Conservation (phyloP, 352 stramenopile genomes). For the Globisporangium cystogenes region DNA sequence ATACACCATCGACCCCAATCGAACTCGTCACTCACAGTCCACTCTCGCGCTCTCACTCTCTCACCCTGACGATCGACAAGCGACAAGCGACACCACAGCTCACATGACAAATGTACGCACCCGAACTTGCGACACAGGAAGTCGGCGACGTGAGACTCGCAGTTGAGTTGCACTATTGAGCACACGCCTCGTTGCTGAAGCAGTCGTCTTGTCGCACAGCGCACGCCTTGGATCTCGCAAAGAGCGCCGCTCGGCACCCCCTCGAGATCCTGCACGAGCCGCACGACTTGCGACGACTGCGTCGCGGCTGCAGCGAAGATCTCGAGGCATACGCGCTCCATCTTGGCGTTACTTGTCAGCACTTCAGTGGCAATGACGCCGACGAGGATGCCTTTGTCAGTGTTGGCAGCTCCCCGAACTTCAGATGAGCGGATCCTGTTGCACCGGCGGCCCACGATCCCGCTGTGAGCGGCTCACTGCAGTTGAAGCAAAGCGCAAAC, state of each 20-base stretch:
- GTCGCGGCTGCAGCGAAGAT: constrained; percentile 29
- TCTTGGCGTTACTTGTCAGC: too few species aligned
- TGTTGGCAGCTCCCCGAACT: too few species aligned
- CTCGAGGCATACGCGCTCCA: constrained; percentile 48
- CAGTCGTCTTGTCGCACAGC: not conserved
- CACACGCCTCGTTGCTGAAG: constrained; percentile 3
- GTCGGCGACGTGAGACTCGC: constrained; percentile 34
- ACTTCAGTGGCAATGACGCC: too few species aligned
- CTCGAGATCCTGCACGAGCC: constrained; percentile 43
- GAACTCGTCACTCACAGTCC: too few species aligned
- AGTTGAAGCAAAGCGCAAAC: too few species aligned
- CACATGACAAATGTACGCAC: too few species aligned
- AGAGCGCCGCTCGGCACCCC: constrained; percentile 34
- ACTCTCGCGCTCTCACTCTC: not conserved
- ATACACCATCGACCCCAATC: not conserved
- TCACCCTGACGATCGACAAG: not conserved
- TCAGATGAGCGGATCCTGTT: too few species aligned
- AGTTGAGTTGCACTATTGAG: constrained; percentile 29
- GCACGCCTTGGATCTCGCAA: constrained; percentile 42
- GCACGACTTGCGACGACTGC: constrained; percentile 23
- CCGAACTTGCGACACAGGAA: constrained; percentile 63
- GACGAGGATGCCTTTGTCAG: too few species aligned
- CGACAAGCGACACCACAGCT: too few species aligned
- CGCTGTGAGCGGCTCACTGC: too few species aligned
- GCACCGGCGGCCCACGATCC: too few species aligned